A percentile compares a stretch with the other conserved stretches of the same genome.
These are phyloP conservation scores for Akanthomyces muscarius DNA, from an alignment of 2,329 filamentous ascomycete genomes.

Conservation along the genomic window DNA sequence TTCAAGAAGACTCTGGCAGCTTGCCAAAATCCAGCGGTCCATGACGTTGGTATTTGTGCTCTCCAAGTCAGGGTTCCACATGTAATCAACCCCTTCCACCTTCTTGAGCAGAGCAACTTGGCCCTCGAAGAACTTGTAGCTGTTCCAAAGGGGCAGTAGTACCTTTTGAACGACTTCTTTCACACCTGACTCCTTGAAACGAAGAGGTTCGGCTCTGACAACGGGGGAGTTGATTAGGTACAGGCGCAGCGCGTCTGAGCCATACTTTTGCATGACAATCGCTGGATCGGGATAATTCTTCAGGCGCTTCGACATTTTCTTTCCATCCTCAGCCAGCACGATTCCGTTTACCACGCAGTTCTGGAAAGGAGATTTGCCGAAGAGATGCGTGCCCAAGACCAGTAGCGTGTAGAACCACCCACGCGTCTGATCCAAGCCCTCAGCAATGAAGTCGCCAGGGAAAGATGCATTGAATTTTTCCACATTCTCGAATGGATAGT, in stretches of 20 bases:
- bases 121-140: conserved; percentile 92
- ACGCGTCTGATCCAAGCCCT: conserved; percentile 87
- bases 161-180: conserved; percentile 95
- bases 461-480: conserved; percentile 77
- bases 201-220: conserved; percentile 81
- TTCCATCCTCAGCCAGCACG: conserved; percentile 88
- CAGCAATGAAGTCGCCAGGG: conserved; percentile 91
- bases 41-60: conserved; percentile 83
- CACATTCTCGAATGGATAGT: conserved; percentile 89
- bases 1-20: conserved; percentile 82
- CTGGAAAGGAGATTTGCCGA: conserved; percentile 80
- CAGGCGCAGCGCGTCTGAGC: conserved; percentile 87
- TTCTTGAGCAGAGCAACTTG: conserved; percentile 86
- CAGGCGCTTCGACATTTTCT: conserved; percentile 97
- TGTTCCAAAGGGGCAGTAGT: conserved; percentile 89
- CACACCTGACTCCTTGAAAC: conserved; percentile 88
- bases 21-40: conserved; percentile 93
- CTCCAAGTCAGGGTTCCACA: conserved; percentile 73
- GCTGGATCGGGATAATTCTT: conserved; percentile 93
- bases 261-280: conserved; percentile 80
- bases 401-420: conserved; percentile 96
- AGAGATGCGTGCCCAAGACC: conserved; percentile 83
- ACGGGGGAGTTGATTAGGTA: conserved; percentile 97
- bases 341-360: conserved; percentile 97
- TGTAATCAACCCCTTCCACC: conserved; percentile 69